phyloP scores from a whole-genome alignment of 306 rosid genomes.

The peach (Prunus persica) region DNA sequence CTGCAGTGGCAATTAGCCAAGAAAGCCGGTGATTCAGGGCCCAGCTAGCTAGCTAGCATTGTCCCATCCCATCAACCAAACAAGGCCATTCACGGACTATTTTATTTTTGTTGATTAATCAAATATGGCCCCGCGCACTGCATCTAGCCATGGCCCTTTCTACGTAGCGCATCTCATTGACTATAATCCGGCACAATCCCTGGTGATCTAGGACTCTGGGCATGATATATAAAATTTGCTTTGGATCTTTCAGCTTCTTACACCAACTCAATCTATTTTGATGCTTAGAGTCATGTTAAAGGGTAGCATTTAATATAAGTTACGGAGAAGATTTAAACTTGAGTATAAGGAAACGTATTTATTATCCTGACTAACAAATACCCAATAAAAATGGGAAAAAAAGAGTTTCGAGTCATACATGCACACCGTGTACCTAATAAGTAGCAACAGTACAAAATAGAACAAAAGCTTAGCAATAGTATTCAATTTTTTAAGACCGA shows the following conservation, averaged over 20 bases:
- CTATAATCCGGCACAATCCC: background rate
- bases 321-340: too few species aligned
- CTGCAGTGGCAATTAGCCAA: background rate
- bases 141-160: background rate
- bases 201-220: background rate
- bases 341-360: too few species aligned
- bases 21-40: background rate
- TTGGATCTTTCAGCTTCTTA: too few species aligned
- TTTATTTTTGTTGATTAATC: background rate
- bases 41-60: background rate
- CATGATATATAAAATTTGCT: background rate
- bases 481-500: too few species aligned
- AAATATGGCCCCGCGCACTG: background rate
- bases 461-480: too few species aligned
- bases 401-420: too few species aligned
- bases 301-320: too few species aligned
- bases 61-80: background rate
- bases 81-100: background rate
- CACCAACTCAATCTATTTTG: too few species aligned
- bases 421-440: too few species aligned
- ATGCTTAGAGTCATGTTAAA: too few species aligned
- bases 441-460: too few species aligned
- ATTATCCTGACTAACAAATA: fast-evolving
- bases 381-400: too few species aligned
- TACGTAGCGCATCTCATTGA: background rate